These are phyloP conservation scores for Nematocida sp. DNA, from an alignment of 371 early-diverging fungal genomes.

Conservation along the genomic window DNA sequence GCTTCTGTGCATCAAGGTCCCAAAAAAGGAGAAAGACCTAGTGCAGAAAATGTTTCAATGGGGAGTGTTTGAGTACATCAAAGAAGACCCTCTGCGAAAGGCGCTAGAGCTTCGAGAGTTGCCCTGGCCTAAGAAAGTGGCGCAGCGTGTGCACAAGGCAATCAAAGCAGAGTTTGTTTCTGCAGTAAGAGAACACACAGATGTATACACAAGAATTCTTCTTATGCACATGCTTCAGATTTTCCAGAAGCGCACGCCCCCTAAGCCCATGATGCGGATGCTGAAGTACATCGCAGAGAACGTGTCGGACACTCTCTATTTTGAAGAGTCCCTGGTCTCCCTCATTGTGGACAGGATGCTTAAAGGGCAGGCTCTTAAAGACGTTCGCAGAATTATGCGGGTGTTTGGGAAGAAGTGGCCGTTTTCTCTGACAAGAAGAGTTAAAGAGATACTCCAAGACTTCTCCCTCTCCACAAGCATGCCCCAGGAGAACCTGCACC, in stretches of 20 bases:
- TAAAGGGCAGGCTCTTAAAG: neutral
- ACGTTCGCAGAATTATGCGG: neutral
- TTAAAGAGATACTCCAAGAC: constrained; percentile 27
- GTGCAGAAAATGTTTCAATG: neutral
- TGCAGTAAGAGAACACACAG: neutral
- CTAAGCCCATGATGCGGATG: neutral
- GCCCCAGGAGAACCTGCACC: neutral
- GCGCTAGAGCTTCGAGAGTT: neutral
- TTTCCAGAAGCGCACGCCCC: neutral
- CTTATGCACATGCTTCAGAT: neutral
- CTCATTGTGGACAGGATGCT: neutral
- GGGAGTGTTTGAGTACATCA: neutral
- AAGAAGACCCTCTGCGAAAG: neutral
- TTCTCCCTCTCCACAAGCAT: neutral
- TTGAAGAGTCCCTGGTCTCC: constrained; percentile 2
- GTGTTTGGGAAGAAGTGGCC: constrained; percentile 1
- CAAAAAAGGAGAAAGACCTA: neutral
- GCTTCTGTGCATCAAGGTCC: neutral
- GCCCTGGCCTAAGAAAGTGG: neutral
- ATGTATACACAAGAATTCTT: neutral
- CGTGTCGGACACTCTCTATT: constrained; percentile 12
- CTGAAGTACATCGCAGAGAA: neutral
- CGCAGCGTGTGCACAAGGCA: neutral
- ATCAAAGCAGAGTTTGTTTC: neutral
- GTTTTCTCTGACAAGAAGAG: constrained; percentile 6